These are phyloP conservation scores for Cadophora sp. DNA, from an alignment of 2,329 filamentous ascomycete genomes.

Conservation along the genomic window DNA sequence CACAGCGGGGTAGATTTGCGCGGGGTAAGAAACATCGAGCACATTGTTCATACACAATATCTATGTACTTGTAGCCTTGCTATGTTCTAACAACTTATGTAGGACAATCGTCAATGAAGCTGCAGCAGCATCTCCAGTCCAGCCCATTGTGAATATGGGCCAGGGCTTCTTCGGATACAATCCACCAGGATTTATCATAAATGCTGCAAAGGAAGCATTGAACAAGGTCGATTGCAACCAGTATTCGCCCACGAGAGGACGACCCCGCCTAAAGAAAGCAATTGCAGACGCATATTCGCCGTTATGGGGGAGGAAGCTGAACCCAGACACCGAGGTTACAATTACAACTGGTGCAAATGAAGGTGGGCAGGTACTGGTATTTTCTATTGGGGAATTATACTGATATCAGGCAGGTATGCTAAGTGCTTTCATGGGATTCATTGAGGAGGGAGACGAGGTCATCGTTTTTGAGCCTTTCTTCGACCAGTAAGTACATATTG, in stretches of 20 bases:
- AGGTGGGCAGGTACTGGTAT: slow-evolving; percentile 48
- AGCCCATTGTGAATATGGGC: slow-evolving; percentile 70
- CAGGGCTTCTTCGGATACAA: slow-evolving; percentile 91
- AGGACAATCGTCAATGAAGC: slow-evolving; percentile 73
- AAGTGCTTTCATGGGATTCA: slow-evolving; percentile 96
- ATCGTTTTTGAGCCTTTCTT: slow-evolving; percentile 99
- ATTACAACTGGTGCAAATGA: slow-evolving; percentile 94
- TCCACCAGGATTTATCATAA: slow-evolving; percentile 86
- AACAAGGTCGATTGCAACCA: slow-evolving; percentile 97
- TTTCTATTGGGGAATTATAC: background rate
- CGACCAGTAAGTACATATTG: slow-evolving; percentile 71
- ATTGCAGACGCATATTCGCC: slow-evolving; percentile 92
- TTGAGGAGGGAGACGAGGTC: slow-evolving; percentile 93
- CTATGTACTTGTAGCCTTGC: slow-evolving; percentile 43
- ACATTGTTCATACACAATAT: background rate
- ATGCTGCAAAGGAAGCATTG: slow-evolving; percentile 89
- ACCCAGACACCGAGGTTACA: slow-evolving; percentile 92
- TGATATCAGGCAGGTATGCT: slow-evolving; percentile 71
- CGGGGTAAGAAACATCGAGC: background rate
- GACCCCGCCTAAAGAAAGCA: slow-evolving; percentile 89
- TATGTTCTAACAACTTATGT: slow-evolving; percentile 56
- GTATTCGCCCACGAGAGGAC: slow-evolving; percentile 94
- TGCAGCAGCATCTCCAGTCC: slow-evolving; percentile 65
- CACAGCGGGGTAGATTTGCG: slow-evolving; percentile 20
- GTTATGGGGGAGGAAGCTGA: slow-evolving; percentile 79